These are phyloP conservation scores for Dendrobium chrysotoxum DNA, from an alignment of 106 monocot species.

Conservation along the genomic window DNA sequence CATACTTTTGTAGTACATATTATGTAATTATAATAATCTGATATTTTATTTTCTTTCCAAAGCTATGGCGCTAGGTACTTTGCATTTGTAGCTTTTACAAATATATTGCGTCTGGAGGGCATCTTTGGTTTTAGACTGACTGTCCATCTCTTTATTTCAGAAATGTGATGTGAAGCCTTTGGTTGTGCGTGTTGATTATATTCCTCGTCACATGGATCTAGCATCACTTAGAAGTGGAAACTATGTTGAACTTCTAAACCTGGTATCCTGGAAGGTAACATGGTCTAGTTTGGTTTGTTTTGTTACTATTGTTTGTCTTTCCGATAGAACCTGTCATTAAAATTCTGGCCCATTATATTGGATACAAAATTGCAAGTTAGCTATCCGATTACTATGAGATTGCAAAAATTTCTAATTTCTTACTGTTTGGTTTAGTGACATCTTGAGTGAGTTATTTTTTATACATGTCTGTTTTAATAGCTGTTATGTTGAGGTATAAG, in stretches of 20 bases:
- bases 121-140: background rate
- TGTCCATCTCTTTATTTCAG: conserved; percentile 27
- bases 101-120: background rate
- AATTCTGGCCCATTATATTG: background rate
- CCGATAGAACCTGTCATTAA: background rate
- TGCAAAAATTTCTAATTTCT: background rate
- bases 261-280: conserved; percentile 96
- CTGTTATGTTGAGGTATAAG: background rate
- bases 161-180: conserved; percentile 82
- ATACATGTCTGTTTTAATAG: background rate
- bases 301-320: background rate
- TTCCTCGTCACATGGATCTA: conserved; percentile 86
- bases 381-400: background rate
- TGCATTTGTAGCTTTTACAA: background rate
- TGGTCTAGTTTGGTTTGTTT: conserved; percentile 1
- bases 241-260: conserved; percentile 84
- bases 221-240: conserved; percentile 72
- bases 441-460: background rate
- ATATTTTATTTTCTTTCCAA: conserved; percentile 2
- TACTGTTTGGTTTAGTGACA: background rate
- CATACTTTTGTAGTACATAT: background rate
- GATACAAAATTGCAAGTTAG: background rate
- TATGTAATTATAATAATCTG: background rate
- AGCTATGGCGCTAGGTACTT: background rate
- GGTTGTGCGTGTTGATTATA: conserved; percentile 78